phyloP scores from a whole-genome alignment of 225 moss, liverwort and hornwort genomes.

The Marchantia paleacea region DNA sequence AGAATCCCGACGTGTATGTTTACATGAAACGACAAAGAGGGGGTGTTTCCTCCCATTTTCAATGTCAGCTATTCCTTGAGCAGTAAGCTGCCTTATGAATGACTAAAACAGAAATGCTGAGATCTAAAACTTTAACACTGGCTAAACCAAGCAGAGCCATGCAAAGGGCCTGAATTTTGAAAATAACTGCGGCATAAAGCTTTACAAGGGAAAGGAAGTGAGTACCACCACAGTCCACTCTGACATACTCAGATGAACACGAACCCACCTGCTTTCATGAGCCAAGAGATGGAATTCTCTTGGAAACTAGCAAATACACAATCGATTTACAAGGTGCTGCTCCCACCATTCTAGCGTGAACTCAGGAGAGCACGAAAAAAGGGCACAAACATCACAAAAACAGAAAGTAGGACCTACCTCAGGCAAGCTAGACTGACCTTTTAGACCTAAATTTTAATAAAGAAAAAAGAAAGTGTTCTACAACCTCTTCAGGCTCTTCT shows the following conservation, averaged over 20 bases:
- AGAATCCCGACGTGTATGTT: no score
- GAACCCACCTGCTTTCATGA: constrained; percentile 17
- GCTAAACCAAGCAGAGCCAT: neutral
- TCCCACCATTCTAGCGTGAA: constrained; percentile 7
- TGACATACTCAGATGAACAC: constrained; percentile 15
- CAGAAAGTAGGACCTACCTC: constrained; percentile 11
- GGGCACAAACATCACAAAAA: constrained; percentile 12
- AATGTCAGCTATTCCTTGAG: no score
- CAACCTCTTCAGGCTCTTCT: constrained; percentile 98
- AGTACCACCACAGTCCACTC: constrained; percentile 11
- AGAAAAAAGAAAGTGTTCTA: constrained; percentile 38
- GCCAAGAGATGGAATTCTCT: constrained; percentile 9
- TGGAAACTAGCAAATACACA: constrained; percentile 23
- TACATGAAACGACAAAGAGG: no score
- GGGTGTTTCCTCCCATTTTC: no score
- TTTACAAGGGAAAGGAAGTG: constrained; percentile 16
- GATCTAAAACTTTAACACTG: neutral
- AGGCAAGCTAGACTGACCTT: constrained; percentile 11
- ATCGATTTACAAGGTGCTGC: constrained; percentile 18
- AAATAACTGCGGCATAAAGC: constrained; percentile 2
- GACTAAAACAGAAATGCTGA: no score
- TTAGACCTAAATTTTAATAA: constrained; percentile 25
- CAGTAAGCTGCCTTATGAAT: no score
- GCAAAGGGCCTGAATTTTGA: neutral
- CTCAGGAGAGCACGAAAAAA: constrained; percentile 1